Conservation (phyloP, 805 yeast genomes). For the Barnettozyma vustinii region DNA sequence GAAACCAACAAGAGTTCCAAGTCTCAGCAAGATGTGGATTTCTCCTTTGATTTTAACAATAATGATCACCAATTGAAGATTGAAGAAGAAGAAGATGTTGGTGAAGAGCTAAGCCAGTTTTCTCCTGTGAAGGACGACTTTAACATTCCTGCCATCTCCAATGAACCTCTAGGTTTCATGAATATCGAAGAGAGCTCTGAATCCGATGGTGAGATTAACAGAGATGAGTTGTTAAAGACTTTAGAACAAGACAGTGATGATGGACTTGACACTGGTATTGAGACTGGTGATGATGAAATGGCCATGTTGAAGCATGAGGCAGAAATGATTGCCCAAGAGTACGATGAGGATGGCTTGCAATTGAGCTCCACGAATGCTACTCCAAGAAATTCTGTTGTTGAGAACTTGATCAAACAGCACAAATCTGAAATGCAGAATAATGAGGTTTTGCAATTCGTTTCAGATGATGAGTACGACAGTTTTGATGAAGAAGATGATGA, state of each 20-base stretch:
- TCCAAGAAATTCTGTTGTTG: slow-evolving; percentile 29
- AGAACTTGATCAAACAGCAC: slow-evolving; percentile 35
- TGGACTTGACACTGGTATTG: slow-evolving; percentile 33
- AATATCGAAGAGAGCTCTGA: slow-evolving; percentile 27
- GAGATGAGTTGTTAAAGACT: slow-evolving; percentile 37
- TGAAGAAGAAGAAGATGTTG: slow-evolving; percentile 52
- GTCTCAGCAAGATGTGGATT: slow-evolving; percentile 32
- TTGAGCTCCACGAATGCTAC: slow-evolving; percentile 26
- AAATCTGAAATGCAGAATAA: slow-evolving; percentile 39
- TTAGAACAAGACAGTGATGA: slow-evolving; percentile 29
- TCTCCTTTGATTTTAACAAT: slow-evolving; percentile 36
- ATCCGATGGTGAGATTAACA: slow-evolving; percentile 59
- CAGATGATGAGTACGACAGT: slow-evolving; percentile 28
- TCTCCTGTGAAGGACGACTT: slow-evolving; percentile 12
- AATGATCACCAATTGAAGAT: slow-evolving; percentile 33
- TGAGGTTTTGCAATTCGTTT: slow-evolving; percentile 28
- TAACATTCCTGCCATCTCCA: slow-evolving; percentile 14
- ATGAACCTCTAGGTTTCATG: slow-evolving; percentile 21
- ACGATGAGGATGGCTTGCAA: slow-evolving; percentile 23
- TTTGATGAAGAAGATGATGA: slow-evolving; percentile 23
- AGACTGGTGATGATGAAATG: slow-evolving; percentile 30
- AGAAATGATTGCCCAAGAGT: slow-evolving; percentile 37
- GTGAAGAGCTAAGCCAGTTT: slow-evolving; percentile 41
- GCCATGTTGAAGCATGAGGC: slow-evolving; percentile 37
- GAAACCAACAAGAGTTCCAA: slow-evolving; percentile 4